These are phyloP conservation scores for Diutina siamensis DNA, from an alignment of 1,139 yeast genomes.

Conservation along the genomic window DNA sequence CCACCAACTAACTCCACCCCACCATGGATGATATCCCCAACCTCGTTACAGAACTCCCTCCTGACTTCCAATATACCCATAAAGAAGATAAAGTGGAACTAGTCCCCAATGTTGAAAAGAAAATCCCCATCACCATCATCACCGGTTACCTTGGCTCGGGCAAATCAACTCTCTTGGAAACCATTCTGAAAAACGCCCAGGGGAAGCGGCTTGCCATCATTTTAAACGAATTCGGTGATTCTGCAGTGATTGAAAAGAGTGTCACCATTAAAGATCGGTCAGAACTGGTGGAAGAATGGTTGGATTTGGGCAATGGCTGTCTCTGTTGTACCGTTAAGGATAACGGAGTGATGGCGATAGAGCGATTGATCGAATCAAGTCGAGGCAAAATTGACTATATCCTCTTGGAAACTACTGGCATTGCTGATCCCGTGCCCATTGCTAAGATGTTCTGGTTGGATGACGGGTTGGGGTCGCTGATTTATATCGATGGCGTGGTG, in stretches of 20 bases:
- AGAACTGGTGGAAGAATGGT: slow-evolving; percentile 78
- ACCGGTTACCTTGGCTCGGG: slow-evolving; percentile 97
- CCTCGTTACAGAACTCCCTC: slow-evolving; percentile 27
- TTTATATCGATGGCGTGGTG: slow-evolving; percentile 88
- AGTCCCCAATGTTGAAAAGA: slow-evolving; percentile 13
- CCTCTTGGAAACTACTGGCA: slow-evolving; percentile 85
- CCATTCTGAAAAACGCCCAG: slow-evolving; percentile 56
- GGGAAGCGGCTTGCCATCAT: slow-evolving; percentile 71
- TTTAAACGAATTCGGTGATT: slow-evolving; percentile 81
- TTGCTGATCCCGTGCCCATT: slow-evolving; percentile 97
- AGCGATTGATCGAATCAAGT: slow-evolving; percentile 63
- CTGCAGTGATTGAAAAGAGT: slow-evolving; percentile 81
- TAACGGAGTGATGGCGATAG: slow-evolving; percentile 90
- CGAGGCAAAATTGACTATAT: slow-evolving; percentile 78
- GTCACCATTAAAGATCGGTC: slow-evolving; percentile 53
- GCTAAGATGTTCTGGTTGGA: slow-evolving; percentile 98
- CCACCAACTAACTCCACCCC: no score
- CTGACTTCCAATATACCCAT: slow-evolving; percentile 8
- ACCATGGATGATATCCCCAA: slow-evolving; percentile 34
- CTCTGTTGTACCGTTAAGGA: slow-evolving; percentile 93
- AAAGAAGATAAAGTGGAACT: slow-evolving; percentile 8
- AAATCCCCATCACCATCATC: slow-evolving; percentile 84
- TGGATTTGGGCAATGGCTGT: slow-evolving; percentile 93
- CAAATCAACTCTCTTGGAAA: slow-evolving; percentile 72
- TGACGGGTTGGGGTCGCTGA: slow-evolving; percentile 71